Percentiles rank a stretch among this genome's conserved stretches.
These are phyloP conservation scores for Aphanomyces cochlioides DNA, from an alignment of 352 stramenopile genomes.

Conservation along the genomic window DNA sequence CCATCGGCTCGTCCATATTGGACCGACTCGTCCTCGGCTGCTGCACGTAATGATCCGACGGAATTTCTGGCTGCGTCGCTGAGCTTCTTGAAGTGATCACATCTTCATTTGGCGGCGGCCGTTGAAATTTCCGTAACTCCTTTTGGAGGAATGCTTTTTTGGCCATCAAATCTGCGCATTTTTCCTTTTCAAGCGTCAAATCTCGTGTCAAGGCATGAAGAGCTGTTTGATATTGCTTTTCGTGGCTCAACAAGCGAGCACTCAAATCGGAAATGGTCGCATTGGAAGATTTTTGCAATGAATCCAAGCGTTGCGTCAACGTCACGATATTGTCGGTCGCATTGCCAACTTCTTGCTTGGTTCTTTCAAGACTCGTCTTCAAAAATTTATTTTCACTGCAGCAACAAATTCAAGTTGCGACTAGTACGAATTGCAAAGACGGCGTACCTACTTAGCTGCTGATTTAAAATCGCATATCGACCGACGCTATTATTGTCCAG, in stretches of 20 bases:
- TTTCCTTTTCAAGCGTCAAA: conserved; percentile 56
- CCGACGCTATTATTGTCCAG: conserved; percentile 33
- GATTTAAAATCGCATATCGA: conserved; percentile 29
- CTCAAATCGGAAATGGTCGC: conserved; percentile 60
- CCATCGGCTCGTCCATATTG: conserved; percentile 49
- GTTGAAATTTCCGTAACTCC: not conserved
- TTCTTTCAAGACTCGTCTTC: conserved; percentile 50
- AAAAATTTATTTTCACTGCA: conserved; percentile 43
- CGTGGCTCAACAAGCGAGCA: conserved; percentile 42
- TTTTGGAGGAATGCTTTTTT: conserved; percentile 56
- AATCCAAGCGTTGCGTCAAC: conserved; percentile 51
- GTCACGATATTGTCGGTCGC: conserved; percentile 44
- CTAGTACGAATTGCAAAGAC: not conserved
- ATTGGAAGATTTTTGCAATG: conserved; percentile 50
- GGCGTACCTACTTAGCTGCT: conserved; percentile 38
- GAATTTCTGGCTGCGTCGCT: not conserved
- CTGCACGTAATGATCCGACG: not conserved
- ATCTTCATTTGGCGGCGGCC: not conserved
- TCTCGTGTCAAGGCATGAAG: conserved; percentile 46
- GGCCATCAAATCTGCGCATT: conserved; percentile 51
- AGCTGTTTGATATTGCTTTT: conserved; percentile 52
- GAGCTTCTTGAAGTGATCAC: not conserved
- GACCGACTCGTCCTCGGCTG: not conserved
- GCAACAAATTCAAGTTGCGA: not conserved
- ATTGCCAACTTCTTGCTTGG: conserved; percentile 51